Evolutionary conservation across 2,329 filamentous ascomycete genomes (phyloP).

Genomic region (Neurospora crassa): DNA sequence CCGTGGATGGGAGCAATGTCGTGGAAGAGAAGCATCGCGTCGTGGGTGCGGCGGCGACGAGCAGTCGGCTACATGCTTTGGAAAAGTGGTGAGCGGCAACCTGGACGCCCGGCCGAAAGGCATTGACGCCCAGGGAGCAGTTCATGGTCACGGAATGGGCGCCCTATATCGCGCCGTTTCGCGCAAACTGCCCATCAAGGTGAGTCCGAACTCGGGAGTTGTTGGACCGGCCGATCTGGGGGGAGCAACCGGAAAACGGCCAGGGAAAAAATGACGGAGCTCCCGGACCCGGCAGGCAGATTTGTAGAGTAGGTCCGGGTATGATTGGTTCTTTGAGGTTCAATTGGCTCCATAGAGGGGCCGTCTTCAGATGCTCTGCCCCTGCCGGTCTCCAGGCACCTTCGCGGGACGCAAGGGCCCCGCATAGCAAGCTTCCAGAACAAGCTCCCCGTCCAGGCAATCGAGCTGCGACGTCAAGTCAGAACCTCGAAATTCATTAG

Average conservation of each 20-base stretch:
- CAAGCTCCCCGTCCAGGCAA: not conserved
- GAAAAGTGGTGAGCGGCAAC: constrained; percentile 13
- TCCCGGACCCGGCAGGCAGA: not conserved
- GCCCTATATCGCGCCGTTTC: constrained; percentile 15
- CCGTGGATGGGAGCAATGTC: not conserved
- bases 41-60: constrained; percentile 1
- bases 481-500: not conserved
- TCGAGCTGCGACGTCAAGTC: not conserved
- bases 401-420: not conserved
- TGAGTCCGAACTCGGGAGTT: not conserved
- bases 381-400: not conserved
- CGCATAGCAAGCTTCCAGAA: not conserved
- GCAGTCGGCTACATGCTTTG: constrained; percentile 5
- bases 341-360: not conserved
- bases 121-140: constrained; percentile 19
- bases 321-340: not conserved
- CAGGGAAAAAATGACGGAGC: not conserved
- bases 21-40: constrained; percentile 14
- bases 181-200: constrained; percentile 14
- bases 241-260: not conserved
- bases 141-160: constrained; percentile 19
- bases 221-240: not conserved
- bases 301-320: no score
- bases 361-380: not conserved
- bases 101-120: constrained; percentile 20